A percentile compares a stretch with the other conserved stretches of the same genome.
These are phyloP conservation scores for Malassezia psittaci DNA, from an alignment of 1,284 basidiomycete genomes.

Conservation along the genomic window DNA sequence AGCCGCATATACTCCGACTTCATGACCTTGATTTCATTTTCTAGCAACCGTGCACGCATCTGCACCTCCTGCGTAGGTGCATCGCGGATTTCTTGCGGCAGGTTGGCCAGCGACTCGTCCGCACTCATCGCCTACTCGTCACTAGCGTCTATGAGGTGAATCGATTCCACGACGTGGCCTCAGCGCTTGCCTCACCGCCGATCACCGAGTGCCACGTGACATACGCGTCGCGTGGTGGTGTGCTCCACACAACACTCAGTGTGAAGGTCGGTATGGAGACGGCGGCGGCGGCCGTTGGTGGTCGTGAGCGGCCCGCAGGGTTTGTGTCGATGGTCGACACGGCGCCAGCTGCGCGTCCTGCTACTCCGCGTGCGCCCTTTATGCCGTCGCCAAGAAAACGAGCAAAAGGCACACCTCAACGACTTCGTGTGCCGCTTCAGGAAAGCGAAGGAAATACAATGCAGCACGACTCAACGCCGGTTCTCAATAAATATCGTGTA, in stretches of 20 bases:
- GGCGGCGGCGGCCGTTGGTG: neutral
- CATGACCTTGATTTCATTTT: constrained; percentile 47
- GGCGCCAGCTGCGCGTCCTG: neutral
- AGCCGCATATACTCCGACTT: constrained; percentile 70
- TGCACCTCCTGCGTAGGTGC: constrained; percentile 40
- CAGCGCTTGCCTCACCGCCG: constrained; percentile 2
- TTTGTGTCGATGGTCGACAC: constrained; percentile 3
- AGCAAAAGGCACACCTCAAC: neutral
- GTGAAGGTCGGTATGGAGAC: constrained; percentile 4
- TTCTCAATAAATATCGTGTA: too few relatives aligned
- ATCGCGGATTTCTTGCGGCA: constrained; percentile 40
- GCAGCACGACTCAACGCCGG: too few relatives aligned
- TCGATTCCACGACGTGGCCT: constrained; percentile 1
- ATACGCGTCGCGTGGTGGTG: constrained; percentile 1
- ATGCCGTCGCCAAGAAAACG: constrained; percentile 18
- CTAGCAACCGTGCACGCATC: constrained; percentile 42
- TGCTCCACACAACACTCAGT: constrained; percentile 9
- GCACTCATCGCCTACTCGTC: constrained; percentile 7
- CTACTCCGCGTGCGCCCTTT: constrained; percentile 11
- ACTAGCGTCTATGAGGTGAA: neutral
- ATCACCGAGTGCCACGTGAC: constrained; percentile 12
- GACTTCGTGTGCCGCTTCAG: neutral
- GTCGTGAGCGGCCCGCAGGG: constrained; percentile 9
- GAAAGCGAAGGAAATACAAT: neutral
- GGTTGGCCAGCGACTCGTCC: constrained; percentile 4